Percentiles rank a stretch among this genome's conserved stretches.
phyloP scores from a whole-genome alignment of 805 yeast species.

The Priceomyces melissophilus region DNA sequence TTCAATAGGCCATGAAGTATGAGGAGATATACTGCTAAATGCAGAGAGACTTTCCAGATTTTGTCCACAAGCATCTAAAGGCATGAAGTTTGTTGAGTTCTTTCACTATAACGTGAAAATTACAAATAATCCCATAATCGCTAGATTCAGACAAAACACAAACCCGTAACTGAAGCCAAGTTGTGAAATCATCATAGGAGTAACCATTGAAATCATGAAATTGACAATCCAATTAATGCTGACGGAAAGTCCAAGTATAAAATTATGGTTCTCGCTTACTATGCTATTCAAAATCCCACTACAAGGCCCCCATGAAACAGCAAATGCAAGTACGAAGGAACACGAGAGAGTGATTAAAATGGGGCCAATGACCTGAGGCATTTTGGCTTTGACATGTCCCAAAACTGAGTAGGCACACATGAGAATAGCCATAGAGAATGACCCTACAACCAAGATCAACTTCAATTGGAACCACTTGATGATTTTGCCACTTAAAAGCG shows the following conservation, averaged over 20 bases:
- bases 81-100: no score
- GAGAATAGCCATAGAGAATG: constrained; percentile 12
- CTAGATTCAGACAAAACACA: constrained; percentile 14
- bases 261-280: constrained; percentile 19
- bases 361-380: constrained; percentile 2
- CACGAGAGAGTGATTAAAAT: constrained; percentile 15
- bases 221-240: constrained; percentile 22
- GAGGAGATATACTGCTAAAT: no score
- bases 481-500: constrained; percentile 14
- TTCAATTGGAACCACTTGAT: constrained; percentile 11
- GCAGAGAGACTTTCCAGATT: no score
- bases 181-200: constrained; percentile 17
- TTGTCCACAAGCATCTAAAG: no score
- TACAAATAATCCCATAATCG: constrained; percentile 15
- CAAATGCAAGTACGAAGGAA: constrained; percentile 18
- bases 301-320: constrained; percentile 33
- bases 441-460: constrained; percentile 11
- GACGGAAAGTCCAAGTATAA: constrained; percentile 16
- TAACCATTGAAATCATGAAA: constrained; percentile 17
- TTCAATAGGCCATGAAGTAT: no score
- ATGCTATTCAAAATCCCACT: constrained; percentile 21
- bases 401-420: constrained; percentile 13
- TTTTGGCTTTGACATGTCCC: constrained; percentile 6
- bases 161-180: constrained; percentile 18
- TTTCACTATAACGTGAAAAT: not conserved